phyloP scores from a whole-genome alignment of 2,329 filamentous ascomycete species.

The Sarocladium strictum region DNA sequence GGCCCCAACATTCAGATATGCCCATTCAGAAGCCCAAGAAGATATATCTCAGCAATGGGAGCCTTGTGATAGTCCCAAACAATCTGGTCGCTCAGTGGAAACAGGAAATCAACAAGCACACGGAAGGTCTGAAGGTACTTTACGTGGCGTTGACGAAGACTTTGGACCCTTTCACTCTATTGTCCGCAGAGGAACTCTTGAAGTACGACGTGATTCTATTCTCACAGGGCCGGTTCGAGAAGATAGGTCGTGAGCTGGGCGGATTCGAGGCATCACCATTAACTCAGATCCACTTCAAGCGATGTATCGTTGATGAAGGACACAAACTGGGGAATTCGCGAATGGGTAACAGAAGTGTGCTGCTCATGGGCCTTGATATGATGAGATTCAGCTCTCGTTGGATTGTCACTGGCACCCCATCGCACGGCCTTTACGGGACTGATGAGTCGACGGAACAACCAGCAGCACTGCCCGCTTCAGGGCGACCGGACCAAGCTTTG shows the following conservation, averaged over 20 bases:
- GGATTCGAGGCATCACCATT: conserved; percentile 50
- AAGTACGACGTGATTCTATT: conserved; percentile 74
- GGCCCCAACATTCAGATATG: neutral
- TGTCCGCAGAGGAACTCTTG: conserved; percentile 50
- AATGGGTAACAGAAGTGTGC: conserved; percentile 46
- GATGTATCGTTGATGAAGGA: conserved; percentile 88
- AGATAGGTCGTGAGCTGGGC: conserved; percentile 33
- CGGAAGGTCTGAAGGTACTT: conserved; percentile 58
- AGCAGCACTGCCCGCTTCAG: neutral
- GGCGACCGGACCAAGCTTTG: neutral
- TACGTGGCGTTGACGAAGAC: conserved; percentile 40
- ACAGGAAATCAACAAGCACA: conserved; percentile 74
- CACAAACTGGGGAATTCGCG: conserved; percentile 71
- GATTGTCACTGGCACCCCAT: conserved; percentile 88
- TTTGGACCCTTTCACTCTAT: conserved; percentile 47
- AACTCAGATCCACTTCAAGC: conserved; percentile 71
- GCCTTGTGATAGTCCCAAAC: conserved; percentile 72
- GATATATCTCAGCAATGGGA: conserved; percentile 62
- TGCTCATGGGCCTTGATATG: conserved; percentile 44
- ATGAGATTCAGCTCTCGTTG: conserved; percentile 68
- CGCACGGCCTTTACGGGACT: conserved; percentile 73
- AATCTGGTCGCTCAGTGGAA: conserved; percentile 84
- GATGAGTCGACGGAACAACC: conserved; percentile 13
- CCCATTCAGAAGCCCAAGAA: conserved; percentile 31
- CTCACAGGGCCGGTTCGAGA: conserved; percentile 67